Evolutionary conservation across 345 rosid species (phyloP), one percentile per base, ranked within the genome.

Genomic region (Conringia planisiliqua): DNA sequence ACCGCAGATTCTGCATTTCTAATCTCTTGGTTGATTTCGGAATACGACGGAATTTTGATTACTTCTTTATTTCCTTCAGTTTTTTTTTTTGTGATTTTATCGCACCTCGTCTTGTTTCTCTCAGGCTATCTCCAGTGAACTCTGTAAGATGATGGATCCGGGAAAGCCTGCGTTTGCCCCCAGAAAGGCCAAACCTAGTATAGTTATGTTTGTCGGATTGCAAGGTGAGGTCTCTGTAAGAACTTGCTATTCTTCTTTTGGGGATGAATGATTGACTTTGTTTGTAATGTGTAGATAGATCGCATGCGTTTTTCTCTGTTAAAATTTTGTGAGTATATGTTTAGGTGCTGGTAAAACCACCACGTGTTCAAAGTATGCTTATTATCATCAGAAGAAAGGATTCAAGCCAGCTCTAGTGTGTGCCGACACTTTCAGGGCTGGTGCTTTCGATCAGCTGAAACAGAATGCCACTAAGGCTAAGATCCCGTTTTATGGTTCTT

Each of bases 381-480:
- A 85, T 80, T 86, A 87, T 83, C 93, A 91, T 79, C 96, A 89
- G 81, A 89, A 88, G 79, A 89, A 89, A 63, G 97, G 91, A 1
- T 89, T 91, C 85, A 89, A 88, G 44, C 96, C 97, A 9, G 93
- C 93, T 70, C 71, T 91, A 13, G 96, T 91, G 32, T 91, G 97
- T 86, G 97, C 97, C 1, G 97, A 91, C 83, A 91, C 96, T 22
- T 89, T 91, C 71, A 86, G 96, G 81, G 79, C 75, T 0, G 79
- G 79, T 62, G 96, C 97, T 65, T 91, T 89, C 64, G 96, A 91
- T 89, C 96, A 89, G 80, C 79, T 89, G 74, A 91, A 88, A 83
- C 97, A 91, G 85, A 91, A 88, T 83, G 96, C 96, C 11, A 84
- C 96, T 3, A 91, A 85, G 78, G 93, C 97, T 70, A 89, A 85